Conservation (phyloP, 441 rosid species). For the Metrosideros polymorpha region DNA sequence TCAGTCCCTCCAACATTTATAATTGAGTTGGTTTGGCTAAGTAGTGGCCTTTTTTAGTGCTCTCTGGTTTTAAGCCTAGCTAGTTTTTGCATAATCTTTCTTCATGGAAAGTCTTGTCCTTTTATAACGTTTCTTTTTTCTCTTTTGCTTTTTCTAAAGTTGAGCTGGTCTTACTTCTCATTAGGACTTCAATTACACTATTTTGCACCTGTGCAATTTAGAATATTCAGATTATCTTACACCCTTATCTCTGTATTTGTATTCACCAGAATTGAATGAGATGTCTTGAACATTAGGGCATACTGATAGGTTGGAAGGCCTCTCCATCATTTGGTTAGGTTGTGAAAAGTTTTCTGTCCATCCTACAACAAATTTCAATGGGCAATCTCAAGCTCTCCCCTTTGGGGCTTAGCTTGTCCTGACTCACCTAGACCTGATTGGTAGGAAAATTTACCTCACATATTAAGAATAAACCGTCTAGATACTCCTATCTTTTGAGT, state of each 20-base stretch:
- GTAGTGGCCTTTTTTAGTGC: not conserved
- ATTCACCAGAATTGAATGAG: not conserved
- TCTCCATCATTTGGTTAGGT: not conserved
- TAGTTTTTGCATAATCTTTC: not conserved
- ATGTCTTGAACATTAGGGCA: not conserved
- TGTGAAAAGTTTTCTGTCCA: not conserved
- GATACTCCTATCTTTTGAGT: not conserved
- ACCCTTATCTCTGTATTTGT: not conserved
- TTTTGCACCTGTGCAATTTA: not conserved
- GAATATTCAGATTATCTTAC: not conserved
- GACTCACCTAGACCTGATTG: not conserved
- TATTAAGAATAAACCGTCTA: not conserved
- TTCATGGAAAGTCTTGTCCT: not conserved
- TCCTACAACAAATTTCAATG: not conserved
- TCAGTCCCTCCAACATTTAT: not conserved
- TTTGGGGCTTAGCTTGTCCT: not conserved
- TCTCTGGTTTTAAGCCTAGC: not conserved
- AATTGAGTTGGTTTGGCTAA: not conserved
- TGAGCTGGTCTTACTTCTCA: not conserved
- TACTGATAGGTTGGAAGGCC: not conserved
- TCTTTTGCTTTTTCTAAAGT: not conserved
- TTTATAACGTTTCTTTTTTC: not conserved
- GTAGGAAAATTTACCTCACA: not conserved
- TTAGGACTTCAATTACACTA: not conserved
- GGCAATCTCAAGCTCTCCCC: not conserved